Evolutionary conservation across 1,284 basidiomycete species (phyloP).

Genomic region (Porodaedalea pini): DNA sequence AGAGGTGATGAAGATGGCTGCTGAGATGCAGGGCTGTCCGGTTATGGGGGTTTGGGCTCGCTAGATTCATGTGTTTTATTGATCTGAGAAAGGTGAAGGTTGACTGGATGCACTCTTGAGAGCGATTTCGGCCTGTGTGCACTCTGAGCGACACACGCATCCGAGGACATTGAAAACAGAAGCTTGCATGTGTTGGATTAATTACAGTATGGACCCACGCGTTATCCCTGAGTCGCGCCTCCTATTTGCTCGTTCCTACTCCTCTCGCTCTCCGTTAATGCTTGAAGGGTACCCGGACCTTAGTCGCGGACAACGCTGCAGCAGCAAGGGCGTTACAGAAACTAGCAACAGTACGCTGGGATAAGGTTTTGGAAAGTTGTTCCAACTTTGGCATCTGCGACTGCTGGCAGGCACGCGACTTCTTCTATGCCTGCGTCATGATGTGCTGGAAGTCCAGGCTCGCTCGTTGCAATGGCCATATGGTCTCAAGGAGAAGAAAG

Average conservation of each 20-base stretch:
- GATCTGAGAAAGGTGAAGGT: background rate
- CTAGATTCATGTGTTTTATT: constrained; percentile 15
- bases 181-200: too few relatives aligned
- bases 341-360: too few relatives aligned
- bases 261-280: background rate
- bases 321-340: background rate
- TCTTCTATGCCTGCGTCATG: background rate
- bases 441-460: background rate
- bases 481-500: too few relatives aligned
- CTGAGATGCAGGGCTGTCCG: constrained; percentile 38
- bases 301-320: background rate
- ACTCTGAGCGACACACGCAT: too few relatives aligned
- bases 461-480: too few relatives aligned
- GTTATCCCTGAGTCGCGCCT: too few relatives aligned
- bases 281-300: too few relatives aligned
- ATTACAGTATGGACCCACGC: too few relatives aligned
- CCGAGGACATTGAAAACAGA: too few relatives aligned
- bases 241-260: background rate
- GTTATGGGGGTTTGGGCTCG: constrained; percentile 31
- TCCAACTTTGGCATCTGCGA: background rate
- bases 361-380: background rate
- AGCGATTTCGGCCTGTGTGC: too few relatives aligned
- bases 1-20: constrained; percentile 37
- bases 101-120: background rate
- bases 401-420: constrained; percentile 1